Evolutionary conservation across 768 basidiomycete species (phyloP), one percentile per base, ranked within the genome.

Genomic region (Rhodosporidiobolus odoratus): DNA sequence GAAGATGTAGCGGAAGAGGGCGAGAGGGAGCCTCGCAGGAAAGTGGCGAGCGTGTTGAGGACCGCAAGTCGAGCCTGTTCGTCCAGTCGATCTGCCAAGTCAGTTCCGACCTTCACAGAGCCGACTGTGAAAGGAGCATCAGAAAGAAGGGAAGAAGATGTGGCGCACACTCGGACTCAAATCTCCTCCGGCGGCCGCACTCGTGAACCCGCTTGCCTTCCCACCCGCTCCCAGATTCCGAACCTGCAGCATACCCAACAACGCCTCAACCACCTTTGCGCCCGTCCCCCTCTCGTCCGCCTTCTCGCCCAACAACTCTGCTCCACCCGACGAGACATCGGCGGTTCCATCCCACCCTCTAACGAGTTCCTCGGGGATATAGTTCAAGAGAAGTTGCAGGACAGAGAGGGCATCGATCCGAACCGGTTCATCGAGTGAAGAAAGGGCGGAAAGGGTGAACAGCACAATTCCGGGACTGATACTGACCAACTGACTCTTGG

Each of bases 351-450:
- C 69, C 89, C 90, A 94, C 13, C 88, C 87, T 61, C 82, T 81
- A 5, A 88, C 84, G 7, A 92, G 86, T 13, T 83, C 80, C 50
- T 83, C 82, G 16, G 93, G 92, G 7, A 89, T 85, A 68, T 82
- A 76, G 45, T 88, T 86, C 6, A 96, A 83, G 48, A 92, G 83
- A 32, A 94, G 78, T 75, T 89, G 85, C 52, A 97, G 80, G 74
- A 92, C 86, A 19, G 88, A 86, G 63, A 95, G 83, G 5, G 92
- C 91, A 77, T 97, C 94, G 47, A 97, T 84, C 23, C 92, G 85
- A 69, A 97, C 92, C 79, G 95, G 92, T 30, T 93, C 93, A 79
- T 93, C 96, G 57, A 98, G 95, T 76, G 94, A 90, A 0, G 91
- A 93, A 78, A 94, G 89, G 0, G 92, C 91, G 16, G 93, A 95